A percentile compares a stretch with the other conserved stretches of the same genome.
phyloP scores from a whole-genome alignment of 2,329 filamentous ascomycete genomes.

The Clarireedia paspali region DNA sequence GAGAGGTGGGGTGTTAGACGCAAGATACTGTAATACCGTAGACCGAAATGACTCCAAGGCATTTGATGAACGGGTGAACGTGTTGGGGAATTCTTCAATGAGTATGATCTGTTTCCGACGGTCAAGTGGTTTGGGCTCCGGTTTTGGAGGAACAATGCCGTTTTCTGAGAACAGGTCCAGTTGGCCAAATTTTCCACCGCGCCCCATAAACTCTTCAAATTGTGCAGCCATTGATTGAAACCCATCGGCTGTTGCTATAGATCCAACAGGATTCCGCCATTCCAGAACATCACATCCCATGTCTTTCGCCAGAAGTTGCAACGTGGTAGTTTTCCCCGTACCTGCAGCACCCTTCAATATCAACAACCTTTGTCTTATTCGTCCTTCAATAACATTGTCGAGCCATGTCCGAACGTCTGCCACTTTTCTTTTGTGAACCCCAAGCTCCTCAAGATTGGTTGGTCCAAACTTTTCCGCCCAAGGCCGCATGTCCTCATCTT shows the following conservation, averaged over 20 bases:
- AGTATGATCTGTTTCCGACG: constrained; percentile 53
- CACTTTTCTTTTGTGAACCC: constrained; percentile 92
- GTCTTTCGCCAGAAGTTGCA: constrained; percentile 70
- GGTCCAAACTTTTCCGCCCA: constrained; percentile 88
- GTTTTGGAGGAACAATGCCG: constrained; percentile 23
- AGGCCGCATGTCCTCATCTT: constrained; percentile 53
- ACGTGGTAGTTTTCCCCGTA: constrained; percentile 84
- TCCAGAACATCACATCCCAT: constrained; percentile 73
- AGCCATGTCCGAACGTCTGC: constrained; percentile 80
- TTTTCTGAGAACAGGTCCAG: constrained; percentile 41
- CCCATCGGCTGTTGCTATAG: constrained; percentile 48
- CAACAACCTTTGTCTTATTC: constrained; percentile 62
- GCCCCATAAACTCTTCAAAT: constrained; percentile 86
- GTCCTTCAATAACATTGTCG: constrained; percentile 60
- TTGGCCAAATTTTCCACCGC: constrained; percentile 72
- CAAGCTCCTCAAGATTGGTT: constrained; percentile 68
- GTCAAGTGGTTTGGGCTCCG: constrained; percentile 25
- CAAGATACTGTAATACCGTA: constrained; percentile 67
- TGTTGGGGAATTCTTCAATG: constrained; percentile 77
- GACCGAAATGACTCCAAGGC: constrained; percentile 64
- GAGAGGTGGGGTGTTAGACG: constrained; percentile 53
- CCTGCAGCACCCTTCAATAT: constrained; percentile 87
- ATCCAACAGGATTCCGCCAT: constrained; percentile 77
- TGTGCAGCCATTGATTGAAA: constrained; percentile 66
- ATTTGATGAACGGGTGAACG: constrained; percentile 58